Conservation (phyloP, 2,329 filamentous ascomycete genomes). For the Xylariaceae sp. region DNA sequence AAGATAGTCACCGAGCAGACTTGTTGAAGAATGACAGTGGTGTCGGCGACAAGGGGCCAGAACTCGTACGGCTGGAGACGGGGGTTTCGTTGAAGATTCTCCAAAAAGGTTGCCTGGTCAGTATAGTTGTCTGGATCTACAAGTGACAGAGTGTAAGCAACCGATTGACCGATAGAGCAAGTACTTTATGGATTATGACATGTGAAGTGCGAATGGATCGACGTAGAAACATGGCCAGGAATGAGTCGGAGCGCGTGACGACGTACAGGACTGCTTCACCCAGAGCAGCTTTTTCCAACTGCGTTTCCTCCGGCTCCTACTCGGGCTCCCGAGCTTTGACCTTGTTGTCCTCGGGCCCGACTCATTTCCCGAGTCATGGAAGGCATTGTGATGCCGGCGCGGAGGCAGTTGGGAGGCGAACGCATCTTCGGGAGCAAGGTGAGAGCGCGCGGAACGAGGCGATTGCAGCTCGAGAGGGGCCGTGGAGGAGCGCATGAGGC, state of each 20-base stretch:
- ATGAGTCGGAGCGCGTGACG: slow-evolving; percentile 8
- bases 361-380: slow-evolving; percentile 33
- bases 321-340: slow-evolving; percentile 51
- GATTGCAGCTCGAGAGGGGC: slow-evolving; percentile 33
- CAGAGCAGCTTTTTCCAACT: slow-evolving; percentile 95
- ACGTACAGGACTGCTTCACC: slow-evolving; percentile 90
- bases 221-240: not conserved
- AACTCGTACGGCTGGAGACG: slow-evolving; percentile 94
- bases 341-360: slow-evolving; percentile 37
- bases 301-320: slow-evolving; percentile 62
- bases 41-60: slow-evolving; percentile 92
- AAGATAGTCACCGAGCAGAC: slow-evolving; percentile 94
- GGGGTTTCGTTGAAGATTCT: slow-evolving; percentile 91
- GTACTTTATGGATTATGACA: not conserved
- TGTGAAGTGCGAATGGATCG: not conserved
- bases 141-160: not conserved
- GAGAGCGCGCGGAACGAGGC: slow-evolving; percentile 54
- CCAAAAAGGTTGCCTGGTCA: slow-evolving; percentile 92
- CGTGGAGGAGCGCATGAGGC: slow-evolving; percentile 38
- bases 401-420: slow-evolving; percentile 61
- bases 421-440: slow-evolving; percentile 79
- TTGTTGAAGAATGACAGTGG: slow-evolving; percentile 94
- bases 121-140: slow-evolving; percentile 97
- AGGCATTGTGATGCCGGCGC: slow-evolving; percentile 38
- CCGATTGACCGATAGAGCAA: not conserved